Base-by-base conservation (phyloP, 805 yeast genomes). In the Brettanomyces nanus region DNA sequence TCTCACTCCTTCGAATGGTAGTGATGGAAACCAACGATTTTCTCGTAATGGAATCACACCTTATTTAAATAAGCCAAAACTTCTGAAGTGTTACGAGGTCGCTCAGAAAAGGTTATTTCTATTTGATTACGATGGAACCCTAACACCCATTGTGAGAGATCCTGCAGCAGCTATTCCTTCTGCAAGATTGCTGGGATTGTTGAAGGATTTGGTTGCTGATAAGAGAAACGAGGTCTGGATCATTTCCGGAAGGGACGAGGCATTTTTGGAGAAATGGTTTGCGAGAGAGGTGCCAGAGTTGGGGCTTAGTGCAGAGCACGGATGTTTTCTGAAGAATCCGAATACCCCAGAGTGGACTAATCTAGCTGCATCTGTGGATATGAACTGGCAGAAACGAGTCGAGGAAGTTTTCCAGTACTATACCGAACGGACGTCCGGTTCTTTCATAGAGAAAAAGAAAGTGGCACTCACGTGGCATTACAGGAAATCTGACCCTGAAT, bases 121-220 rank as follows among this genome's bases (percentile, higher is more conserved):
- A 49, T 89, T 92, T 62, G 99, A 92, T 62, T 92, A 92, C 57
- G 99, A 92, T 57, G 99, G 99, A 21, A 92, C 99, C 1, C 68
- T 92, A 48, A 86, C 98, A 0, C 97, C 97, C 11, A 92, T 92
- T 53, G 98, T 92, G 3, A 73, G 77, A 28, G 97, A 92, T 50
- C 99, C 99, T 2, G 86, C 90, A n/a, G 97, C 97, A 0, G 98
- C 98, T 0, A 83, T 92, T 30, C 98, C 99, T 3, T 78, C 95
- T 1, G 77, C 80, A 3, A 70, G 81, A 47, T 66, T 92, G 32
- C 68, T 75, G 38, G 59, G 66, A 6, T 74, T 82, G 10, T 59
- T 92, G 41, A 66, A 71, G 20, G 63, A 67, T 22, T 66, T 92
- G 37, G 68, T 81, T 2, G 66, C 68, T 11, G 97, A 90, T 56